phyloP scores from a whole-genome alignment of 257 asterid species.

The Solanum bukasovii region DNA sequence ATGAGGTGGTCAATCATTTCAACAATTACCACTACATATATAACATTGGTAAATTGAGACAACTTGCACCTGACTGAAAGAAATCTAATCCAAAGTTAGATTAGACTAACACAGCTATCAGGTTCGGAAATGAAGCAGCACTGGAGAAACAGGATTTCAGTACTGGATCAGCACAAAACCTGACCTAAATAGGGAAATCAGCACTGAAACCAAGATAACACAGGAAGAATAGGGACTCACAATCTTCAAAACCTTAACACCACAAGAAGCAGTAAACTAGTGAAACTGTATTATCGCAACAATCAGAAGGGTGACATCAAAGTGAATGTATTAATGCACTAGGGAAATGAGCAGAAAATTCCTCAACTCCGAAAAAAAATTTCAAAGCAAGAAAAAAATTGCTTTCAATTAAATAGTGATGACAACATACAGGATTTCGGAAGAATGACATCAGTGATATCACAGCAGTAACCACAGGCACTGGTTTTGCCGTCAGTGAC shows the following conservation, averaged over 20 bases:
- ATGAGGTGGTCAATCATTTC: not conserved
- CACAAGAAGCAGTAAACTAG: not conserved
- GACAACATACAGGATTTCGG: constrained; percentile 47
- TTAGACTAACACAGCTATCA: not conserved
- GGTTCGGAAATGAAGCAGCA: not conserved
- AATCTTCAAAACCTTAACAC: not conserved
- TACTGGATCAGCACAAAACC: not conserved
- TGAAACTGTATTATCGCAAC: not conserved
- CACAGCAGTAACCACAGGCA: constrained; percentile 66
- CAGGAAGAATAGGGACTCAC: not conserved
- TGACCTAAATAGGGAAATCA: not conserved
- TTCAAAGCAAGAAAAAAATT: not conserved
- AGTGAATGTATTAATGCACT: not conserved
- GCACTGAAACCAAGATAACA: not conserved
- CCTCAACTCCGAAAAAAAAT: not conserved
- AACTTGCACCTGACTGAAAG: not conserved
- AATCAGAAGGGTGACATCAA: not conserved
- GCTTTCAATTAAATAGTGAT: not conserved
- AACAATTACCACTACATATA: not conserved
- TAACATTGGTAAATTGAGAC: not conserved
- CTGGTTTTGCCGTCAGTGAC: constrained; percentile 59
- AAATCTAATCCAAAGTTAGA: not conserved
- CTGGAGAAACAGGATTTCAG: not conserved
- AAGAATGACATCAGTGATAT: constrained; percentile 67
- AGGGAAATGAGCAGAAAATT: not conserved